phyloP scores from a whole-genome alignment of 495 filamentous ascomycete species.

The Lepraria neglecta region DNA sequence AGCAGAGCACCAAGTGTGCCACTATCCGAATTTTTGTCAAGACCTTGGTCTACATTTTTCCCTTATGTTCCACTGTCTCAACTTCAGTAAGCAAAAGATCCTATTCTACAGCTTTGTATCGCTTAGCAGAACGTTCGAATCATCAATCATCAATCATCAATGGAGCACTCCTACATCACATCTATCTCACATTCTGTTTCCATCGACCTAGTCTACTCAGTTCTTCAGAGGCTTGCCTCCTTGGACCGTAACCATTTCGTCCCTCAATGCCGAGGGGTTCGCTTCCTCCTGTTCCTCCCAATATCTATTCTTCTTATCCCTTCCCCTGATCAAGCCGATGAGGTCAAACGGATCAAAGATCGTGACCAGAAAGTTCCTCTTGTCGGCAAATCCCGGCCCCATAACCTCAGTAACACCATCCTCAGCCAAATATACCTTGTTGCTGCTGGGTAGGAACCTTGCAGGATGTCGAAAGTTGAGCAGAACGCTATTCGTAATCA shows the following conservation, averaged over 20 bases:
- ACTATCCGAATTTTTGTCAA: too few relatives aligned
- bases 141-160: background rate
- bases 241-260: background rate
- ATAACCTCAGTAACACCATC: conserved; percentile 61
- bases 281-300: conserved; percentile 44
- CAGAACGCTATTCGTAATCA: conserved; percentile 56
- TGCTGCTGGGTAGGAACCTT: conserved; percentile 52
- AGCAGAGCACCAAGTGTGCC: too few relatives aligned
- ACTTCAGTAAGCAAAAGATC: too few relatives aligned
- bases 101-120: too few relatives aligned
- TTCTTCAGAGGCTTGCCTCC: background rate
- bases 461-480: conserved; percentile 60
- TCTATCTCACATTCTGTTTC: background rate
- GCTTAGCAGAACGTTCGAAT: too few relatives aligned
- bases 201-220: background rate
- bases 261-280: background rate
- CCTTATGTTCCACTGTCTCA: too few relatives aligned
- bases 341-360: conserved; percentile 65
- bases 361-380: conserved; percentile 47
- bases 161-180: background rate
- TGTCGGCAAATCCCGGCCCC: conserved; percentile 57
- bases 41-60: too few relatives aligned
- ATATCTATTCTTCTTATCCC: conserved; percentile 45
- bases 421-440: conserved; percentile 56
- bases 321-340: conserved; percentile 47